These are phyloP conservation scores for Solanum arcanum DNA, from an alignment of 257 asterid genomes.

Conservation along the genomic window DNA sequence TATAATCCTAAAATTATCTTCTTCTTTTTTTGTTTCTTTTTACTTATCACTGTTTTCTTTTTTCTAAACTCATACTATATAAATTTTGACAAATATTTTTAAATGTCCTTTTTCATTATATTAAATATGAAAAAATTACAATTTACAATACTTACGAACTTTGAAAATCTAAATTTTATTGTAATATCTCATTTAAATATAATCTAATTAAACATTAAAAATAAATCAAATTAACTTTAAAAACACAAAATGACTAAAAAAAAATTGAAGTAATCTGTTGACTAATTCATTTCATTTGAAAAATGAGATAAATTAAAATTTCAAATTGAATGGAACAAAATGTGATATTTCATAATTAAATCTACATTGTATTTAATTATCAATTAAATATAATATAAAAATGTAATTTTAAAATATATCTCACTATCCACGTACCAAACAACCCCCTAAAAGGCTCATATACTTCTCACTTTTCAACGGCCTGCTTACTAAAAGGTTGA, in stretches of 20 bases:
- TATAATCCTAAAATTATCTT: neutral
- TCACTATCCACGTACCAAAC: neutral
- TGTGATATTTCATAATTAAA: neutral
- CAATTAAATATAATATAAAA: neutral
- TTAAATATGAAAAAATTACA: too few relatives aligned
- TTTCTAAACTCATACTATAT: too few relatives aligned
- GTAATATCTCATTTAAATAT: neutral
- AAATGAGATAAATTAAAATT: neutral
- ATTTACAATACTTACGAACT: too few relatives aligned
- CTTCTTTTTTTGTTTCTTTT: too few relatives aligned
- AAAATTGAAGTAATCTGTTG: too few relatives aligned
- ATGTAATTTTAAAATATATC: neutral
- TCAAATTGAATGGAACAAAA: neutral
- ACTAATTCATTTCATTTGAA: neutral
- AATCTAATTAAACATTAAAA: too few relatives aligned
- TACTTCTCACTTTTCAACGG: conserved; percentile 35
- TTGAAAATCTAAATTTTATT: too few relatives aligned
- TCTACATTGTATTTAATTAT: neutral
- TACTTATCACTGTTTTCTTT: too few relatives aligned
- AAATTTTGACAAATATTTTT: too few relatives aligned
- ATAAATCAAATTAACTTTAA: too few relatives aligned
- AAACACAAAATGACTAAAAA: too few relatives aligned
- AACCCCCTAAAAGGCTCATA: neutral
- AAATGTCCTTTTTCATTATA: neutral
- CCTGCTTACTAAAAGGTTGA: conserved; percentile 6